Evolutionary conservation across 2,329 filamentous ascomycete genomes (phyloP).

Genomic region (Neonectria magnoliae): DNA sequence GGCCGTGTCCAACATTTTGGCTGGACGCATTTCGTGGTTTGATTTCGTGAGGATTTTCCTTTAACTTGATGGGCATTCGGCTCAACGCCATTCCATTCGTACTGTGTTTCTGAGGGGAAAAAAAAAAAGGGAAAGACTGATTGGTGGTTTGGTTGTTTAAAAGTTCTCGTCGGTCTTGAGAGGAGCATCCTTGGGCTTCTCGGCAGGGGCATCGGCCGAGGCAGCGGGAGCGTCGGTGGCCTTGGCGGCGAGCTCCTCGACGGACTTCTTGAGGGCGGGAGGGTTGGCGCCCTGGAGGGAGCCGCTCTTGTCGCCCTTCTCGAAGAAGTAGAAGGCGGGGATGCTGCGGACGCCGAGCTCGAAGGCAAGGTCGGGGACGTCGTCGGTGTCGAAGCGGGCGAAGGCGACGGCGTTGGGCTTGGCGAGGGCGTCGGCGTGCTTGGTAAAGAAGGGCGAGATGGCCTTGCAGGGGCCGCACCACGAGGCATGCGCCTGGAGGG

Average conservation of each 20-base stretch:
- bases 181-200: not conserved
- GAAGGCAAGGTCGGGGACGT: slow-evolving; percentile 59
- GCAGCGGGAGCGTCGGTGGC: slow-evolving; percentile 34
- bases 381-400: slow-evolving; percentile 69
- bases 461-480: slow-evolving; percentile 71
- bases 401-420: slow-evolving; percentile 59
- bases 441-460: slow-evolving; percentile 64
- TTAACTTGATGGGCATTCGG: not conserved
- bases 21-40: not conserved
- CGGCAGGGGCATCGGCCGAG: not conserved
- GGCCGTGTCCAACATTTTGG: not conserved
- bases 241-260: slow-evolving; percentile 40
- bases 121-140: no score
- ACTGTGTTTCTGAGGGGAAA: not conserved
- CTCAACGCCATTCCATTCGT: not conserved
- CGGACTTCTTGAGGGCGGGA: slow-evolving; percentile 44
- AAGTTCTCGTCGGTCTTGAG: slow-evolving; percentile 28
- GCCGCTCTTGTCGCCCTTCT: slow-evolving; percentile 60
- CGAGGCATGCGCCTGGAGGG: slow-evolving; percentile 66
- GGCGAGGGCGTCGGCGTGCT: slow-evolving; percentile 54
- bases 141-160: slow-evolving; percentile 9
- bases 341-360: slow-evolving; percentile 64
- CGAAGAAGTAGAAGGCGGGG: slow-evolving; percentile 70
- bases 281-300: slow-evolving; percentile 55
- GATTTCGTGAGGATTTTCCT: not conserved